Evolutionary conservation across 2,329 filamentous ascomycete species (phyloP).

Genomic region (Fusarium dlaminii): DNA sequence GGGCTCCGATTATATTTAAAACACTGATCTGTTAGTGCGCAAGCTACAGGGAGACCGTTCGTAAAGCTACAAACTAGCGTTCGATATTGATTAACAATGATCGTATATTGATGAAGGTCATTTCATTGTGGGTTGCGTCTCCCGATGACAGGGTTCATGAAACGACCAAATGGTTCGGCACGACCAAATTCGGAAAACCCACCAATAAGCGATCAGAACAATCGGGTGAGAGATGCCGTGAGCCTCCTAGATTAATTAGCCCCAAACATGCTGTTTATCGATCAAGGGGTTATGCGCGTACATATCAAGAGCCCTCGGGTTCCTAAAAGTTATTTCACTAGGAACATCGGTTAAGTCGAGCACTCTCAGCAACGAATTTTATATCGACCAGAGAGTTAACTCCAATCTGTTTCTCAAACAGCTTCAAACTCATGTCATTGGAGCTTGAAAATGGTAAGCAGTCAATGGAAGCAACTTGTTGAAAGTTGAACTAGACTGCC

Average conservation of each 20-base stretch:
- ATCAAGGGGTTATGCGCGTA: not conserved
- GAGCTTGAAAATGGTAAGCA: too few species aligned
- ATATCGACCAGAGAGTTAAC: fast-evolving
- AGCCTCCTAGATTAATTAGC: not conserved
- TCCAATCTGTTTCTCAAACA: too few species aligned
- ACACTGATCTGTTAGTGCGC: not conserved
- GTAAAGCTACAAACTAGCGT: fast-evolving
- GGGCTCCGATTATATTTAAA: not conserved
- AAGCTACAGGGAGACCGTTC: fast-evolving
- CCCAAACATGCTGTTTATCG: not conserved
- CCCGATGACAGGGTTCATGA: not conserved
- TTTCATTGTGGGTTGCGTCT: not conserved
- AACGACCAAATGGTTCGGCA: not conserved
- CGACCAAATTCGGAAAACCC: not conserved
- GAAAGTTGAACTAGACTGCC: not conserved
- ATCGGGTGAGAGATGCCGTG: not conserved
- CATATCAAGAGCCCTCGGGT: not conserved
- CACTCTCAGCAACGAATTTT: fast-evolving
- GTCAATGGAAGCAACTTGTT: not conserved
- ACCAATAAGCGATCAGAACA: not conserved
- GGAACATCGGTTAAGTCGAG: fast-evolving
- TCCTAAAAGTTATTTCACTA: fast-evolving
- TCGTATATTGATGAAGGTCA: not conserved
- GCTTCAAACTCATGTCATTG: fast-evolving
- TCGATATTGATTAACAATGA: not conserved